These are phyloP conservation scores for Taphrina wiesneri DNA, from an alignment of 1,139 yeast species.

Conservation along the genomic window DNA sequence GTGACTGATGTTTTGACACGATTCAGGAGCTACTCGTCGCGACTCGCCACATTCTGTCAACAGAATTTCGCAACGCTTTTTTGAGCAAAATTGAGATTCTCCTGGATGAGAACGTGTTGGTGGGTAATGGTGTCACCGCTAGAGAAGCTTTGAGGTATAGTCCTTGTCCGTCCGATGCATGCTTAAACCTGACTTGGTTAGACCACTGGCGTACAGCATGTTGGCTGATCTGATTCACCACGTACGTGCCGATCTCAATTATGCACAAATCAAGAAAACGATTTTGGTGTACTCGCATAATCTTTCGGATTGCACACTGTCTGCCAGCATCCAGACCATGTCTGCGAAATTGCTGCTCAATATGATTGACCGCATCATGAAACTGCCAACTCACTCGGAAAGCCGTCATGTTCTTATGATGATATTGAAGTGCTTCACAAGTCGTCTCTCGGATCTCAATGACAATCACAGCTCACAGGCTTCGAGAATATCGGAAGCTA, in stretches of 20 bases:
- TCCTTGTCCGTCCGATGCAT: conserved; percentile 25
- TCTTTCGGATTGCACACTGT: conserved; percentile 77
- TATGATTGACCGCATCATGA: conserved; percentile 83
- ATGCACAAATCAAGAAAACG: conserved; percentile 84
- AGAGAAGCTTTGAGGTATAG: conserved; percentile 65
- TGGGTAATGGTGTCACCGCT: conserved; percentile 91
- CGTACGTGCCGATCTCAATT: conserved; percentile 78
- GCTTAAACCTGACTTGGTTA: not conserved
- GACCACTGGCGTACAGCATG: conserved; percentile 89
- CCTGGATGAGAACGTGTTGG: conserved; percentile 80
- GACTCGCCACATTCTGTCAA: conserved; percentile 87
- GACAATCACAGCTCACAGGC: conserved; percentile 42
- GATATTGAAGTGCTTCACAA: conserved; percentile 84
- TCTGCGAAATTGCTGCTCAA: conserved; percentile 88
- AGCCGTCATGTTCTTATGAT: conserved; percentile 60
- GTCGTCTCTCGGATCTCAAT: conserved; percentile 74
- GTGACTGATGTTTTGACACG: no score
- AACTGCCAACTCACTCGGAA: conserved; percentile 76
- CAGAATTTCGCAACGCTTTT: conserved; percentile 79
- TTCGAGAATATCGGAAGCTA: not conserved
- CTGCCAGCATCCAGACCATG: conserved; percentile 93
- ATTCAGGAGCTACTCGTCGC: conserved; percentile 77
- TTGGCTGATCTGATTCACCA: conserved; percentile 95
- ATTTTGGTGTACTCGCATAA: conserved; percentile 80
- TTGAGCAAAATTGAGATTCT: conserved; percentile 81